Evolutionary conservation across 352 stramenopile species (phyloP), one percentile per base, ranked within the genome.

Genomic region (Aphanomyces stellatus): DNA sequence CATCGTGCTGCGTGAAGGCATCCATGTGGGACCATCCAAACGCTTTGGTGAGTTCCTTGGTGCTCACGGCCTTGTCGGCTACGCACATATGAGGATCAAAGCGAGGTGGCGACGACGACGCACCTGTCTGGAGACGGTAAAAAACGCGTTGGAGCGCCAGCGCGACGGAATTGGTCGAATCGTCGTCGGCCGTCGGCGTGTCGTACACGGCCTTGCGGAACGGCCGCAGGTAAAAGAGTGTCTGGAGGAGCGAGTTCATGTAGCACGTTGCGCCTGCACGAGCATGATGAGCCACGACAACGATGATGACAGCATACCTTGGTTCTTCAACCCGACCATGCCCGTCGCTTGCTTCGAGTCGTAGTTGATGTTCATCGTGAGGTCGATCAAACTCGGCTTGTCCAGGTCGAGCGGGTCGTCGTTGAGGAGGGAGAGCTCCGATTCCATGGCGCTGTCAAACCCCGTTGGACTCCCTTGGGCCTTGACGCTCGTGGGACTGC

Each of bases 241-340:
- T 96, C 75, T 98, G 90, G 27, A 98, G 79, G 19, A 98, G 71
- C 28, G 89, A 97, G 71, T 98, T 98, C 77, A 98, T 80, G 72
- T 98, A 98, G 74, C 91, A 98, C 11, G 90, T 98, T 13, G 89
- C 90, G 15, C 88, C 91, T 57, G 30, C 57, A 53, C 22, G 33
- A 60, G 8, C 7, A n/a, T n/a, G n/a, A n/a, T n/a, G n/a, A n/a
- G n/a, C n/a, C n/a, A n/a, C n/a, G n/a, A n/a, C n/a, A n/a, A n/a
- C n/a, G n/a, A n/a, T n/a, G n/a, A n/a, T n/a, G n/a, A n/a, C n/a
- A n/a, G n/a, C n/a, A n/a, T 46, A 64, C 63, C 63, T 68, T 95
- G 87, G 57, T 95, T 95, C 72, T 95, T 95, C 5, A 95, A 65
- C 0, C 87, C 87, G 17, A 95, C 85, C 85, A 95, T 93, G 6